Base-by-base conservation (phyloP, 441 rosid genomes). In the Oxalis stricta region DNA sequence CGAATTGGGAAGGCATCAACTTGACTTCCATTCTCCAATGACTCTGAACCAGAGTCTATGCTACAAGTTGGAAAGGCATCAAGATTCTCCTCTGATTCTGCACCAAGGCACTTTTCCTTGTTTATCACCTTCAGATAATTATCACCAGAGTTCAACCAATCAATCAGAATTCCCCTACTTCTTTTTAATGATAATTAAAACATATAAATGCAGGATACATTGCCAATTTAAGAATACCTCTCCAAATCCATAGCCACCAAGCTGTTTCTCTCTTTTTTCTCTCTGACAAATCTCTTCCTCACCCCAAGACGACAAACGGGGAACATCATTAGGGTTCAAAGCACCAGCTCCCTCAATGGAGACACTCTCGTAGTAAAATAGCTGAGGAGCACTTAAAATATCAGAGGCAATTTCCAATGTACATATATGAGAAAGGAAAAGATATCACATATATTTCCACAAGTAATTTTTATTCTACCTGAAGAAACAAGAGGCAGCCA, bases 401-500 rank as follows among this genome's bases (percentile, higher is more conserved):
- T 60, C 33, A 50, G 65, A 10, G 31, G 43, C 18, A 17, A 22
- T 43, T 29, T 46, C 3, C 15, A 2, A 33, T 26, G 45, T 24
- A 29, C 21, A 14, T 38, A 18, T 15, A 32, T 42, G 33, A 32
- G n/a, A 2, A 10, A 43, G 38, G 28, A 31, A 10, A 26, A 48
- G 35, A n/a, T 15, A 17, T 32, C 12, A 20, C 33, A 7, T 28
- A 28, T n/a, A n/a, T n/a, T n/a, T n/a, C n/a, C n/a, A 4, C 36
- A 10, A 38, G n/a, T n/a, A n/a, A n/a, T n/a, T n/a, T 40, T 12
- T 35, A 30, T 9, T 38, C 40, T 46, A 70, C 71, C 71, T 69
- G 75, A 22, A 69, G 75, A 55, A 70, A 65, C 51, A 70, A 55
- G 41, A 65, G 75, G 38, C 75, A 70, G 38, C 75, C 75, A 49